phyloP scores from a whole-genome alignment of 768 basidiomycete species.

The Hypholoma fasciculare region DNA sequence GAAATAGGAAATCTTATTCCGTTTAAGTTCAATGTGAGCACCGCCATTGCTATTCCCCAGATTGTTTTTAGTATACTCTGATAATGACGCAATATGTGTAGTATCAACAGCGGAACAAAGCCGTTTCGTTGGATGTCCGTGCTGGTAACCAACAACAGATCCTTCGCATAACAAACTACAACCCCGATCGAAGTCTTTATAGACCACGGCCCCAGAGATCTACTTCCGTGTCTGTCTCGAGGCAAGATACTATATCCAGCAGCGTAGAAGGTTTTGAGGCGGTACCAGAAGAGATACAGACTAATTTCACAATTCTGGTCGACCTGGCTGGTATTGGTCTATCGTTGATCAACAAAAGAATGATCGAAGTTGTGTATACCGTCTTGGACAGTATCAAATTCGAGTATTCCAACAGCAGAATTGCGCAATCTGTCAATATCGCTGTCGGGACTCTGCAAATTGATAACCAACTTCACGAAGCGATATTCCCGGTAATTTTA shows the following conservation, averaged over 20 bases:
- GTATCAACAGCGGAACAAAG: slow-evolving; percentile 57
- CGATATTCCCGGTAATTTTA: slow-evolving; percentile 89
- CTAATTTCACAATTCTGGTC: slow-evolving; percentile 65
- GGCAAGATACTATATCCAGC: slow-evolving; percentile 72
- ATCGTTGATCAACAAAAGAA: slow-evolving; percentile 84
- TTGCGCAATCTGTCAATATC: slow-evolving; percentile 79
- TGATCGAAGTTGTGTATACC: slow-evolving; percentile 89
- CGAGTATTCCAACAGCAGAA: slow-evolving; percentile 78
- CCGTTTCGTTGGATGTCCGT: slow-evolving; percentile 88
- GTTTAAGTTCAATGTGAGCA: slow-evolving; percentile 76
- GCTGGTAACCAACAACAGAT: slow-evolving; percentile 87
- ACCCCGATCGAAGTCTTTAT: slow-evolving; percentile 83
- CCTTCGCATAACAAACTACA: slow-evolving; percentile 84
- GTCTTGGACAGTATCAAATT: slow-evolving; percentile 78
- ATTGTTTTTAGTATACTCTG: neutral
- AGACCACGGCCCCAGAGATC: slow-evolving; percentile 62
- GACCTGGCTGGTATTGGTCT: slow-evolving; percentile 90
- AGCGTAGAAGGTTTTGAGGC: slow-evolving; percentile 83
- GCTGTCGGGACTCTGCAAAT: slow-evolving; percentile 88
- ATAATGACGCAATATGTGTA: slow-evolving; percentile 18
- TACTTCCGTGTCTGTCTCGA: slow-evolving; percentile 43
- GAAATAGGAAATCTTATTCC: slow-evolving; percentile 93
- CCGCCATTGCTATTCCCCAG: neutral
- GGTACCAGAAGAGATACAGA: slow-evolving; percentile 68
- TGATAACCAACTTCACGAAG: slow-evolving; percentile 98